A percentile compares a stretch with the other conserved stretches of the same genome.
These are phyloP conservation scores for Nannochloropsis granulata DNA, from an alignment of 108 stramenopile species.

Conservation along the genomic window DNA sequence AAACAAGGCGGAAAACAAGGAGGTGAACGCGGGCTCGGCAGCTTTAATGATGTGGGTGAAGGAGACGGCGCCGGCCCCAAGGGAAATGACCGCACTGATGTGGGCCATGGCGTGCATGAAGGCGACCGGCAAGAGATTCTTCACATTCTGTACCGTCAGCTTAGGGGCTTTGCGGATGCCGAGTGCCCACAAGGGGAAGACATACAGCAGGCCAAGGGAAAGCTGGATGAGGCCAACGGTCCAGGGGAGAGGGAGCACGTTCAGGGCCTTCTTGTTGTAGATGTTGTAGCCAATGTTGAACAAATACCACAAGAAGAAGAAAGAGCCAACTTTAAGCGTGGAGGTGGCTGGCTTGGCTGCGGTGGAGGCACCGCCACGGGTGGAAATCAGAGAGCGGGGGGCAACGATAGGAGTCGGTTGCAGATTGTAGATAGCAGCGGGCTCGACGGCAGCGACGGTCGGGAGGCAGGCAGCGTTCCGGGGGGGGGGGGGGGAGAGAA, in stretches of 20 bases:
- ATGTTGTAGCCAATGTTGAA: slow-evolving; percentile 99
- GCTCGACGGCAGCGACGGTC: not conserved
- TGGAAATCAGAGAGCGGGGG: not conserved
- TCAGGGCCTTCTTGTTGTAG: slow-evolving; percentile 95
- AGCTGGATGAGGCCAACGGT: slow-evolving; percentile 85
- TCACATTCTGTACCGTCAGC: slow-evolving; percentile 55
- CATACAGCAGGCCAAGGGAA: slow-evolving; percentile 71
- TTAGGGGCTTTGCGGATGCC: slow-evolving; percentile 81
- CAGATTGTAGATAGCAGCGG: not conserved
- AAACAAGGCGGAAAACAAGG: slow-evolving; percentile 28
- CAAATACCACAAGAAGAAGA: slow-evolving; percentile 93
- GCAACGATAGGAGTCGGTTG: not conserved
- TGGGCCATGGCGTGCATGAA: slow-evolving; percentile 33
- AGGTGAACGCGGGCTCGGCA: slow-evolving; percentile 37
- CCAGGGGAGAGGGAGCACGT: slow-evolving; percentile 74
- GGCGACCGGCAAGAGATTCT: slow-evolving; percentile 51
- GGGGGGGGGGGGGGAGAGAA: not conserved
- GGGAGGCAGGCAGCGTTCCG: not conserved
- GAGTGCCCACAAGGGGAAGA: slow-evolving; percentile 68
- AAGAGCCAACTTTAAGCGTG: slow-evolving; percentile 49
- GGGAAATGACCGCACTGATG: slow-evolving; percentile 27
- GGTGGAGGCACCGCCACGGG: not conserved
- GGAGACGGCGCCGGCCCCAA: slow-evolving; percentile 35
- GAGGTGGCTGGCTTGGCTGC: not conserved
- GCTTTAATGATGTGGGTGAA: slow-evolving; percentile 42